Percentiles rank a stretch among this genome's conserved stretches.
Conservation (phyloP, 1,284 basidiomycete genomes). For the Melanopsichium pennsylvanicum region DNA sequence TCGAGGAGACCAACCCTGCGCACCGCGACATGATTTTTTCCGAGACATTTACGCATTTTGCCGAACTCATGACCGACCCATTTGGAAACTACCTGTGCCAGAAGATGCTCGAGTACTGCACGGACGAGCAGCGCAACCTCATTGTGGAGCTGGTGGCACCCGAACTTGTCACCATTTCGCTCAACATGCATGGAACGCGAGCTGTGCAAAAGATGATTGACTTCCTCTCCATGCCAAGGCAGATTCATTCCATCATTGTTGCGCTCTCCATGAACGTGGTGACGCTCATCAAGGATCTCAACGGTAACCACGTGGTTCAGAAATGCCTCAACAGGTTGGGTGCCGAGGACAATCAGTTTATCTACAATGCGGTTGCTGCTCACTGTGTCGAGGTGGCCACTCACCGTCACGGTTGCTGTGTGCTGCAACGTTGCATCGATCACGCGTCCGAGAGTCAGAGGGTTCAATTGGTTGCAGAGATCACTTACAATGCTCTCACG, state of each 20-base stretch:
- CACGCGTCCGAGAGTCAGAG: conserved; percentile 96
- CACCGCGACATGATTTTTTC: conserved; percentile 96
- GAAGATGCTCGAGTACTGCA: conserved; percentile 95
- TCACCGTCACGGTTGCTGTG: conserved; percentile 98
- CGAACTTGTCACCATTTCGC: conserved; percentile 94
- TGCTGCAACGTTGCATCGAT: conserved; percentile 97
- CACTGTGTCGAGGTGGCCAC: conserved; percentile 99
- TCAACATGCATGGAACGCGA: conserved; percentile 99
- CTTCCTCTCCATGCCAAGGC: conserved; percentile 74
- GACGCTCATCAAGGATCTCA: conserved; percentile 98
- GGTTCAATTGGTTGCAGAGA: conserved; percentile 96
- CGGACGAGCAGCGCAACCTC: conserved; percentile 94
- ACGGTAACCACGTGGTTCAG: conserved; percentile 99
- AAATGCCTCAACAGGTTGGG: conserved; percentile 98
- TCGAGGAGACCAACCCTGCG: conserved; percentile 85
- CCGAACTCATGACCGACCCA: conserved; percentile 98
- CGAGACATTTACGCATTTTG: conserved; percentile 97
- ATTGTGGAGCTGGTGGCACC: conserved; percentile 97
- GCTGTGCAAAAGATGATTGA: conserved; percentile 99
- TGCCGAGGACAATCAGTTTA: conserved; percentile 99
- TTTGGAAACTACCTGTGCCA: conserved; percentile 99
- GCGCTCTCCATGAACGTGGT: conserved; percentile 97
- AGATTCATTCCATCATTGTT: conserved; percentile 97
- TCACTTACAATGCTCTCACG: conserved; percentile 96
- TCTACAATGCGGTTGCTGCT: conserved; percentile 98